Base-by-base conservation (phyloP, 345 rosid genomes). In the Gossypium thurberi region DNA sequence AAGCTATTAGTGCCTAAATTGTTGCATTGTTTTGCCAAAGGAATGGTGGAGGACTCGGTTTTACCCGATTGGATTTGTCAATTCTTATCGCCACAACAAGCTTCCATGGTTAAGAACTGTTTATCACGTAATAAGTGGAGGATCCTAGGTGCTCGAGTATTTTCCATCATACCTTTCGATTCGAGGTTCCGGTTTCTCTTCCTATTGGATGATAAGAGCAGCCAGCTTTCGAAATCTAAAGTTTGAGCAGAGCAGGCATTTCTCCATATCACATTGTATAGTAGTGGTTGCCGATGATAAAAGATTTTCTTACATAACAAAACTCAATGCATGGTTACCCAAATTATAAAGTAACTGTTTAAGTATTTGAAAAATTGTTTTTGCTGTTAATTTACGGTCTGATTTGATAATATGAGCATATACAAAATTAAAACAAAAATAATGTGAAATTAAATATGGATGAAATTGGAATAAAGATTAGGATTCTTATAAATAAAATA, bases 111-210 rank as follows among this genome's bases (percentile, higher is more conserved):
- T 15, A 77, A 74, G 75, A 80, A 78, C 26, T 82, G 88, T 69
- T 79, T 81, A 14, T 79, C 87, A 37, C 74, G 74, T 58, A 84
- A 78, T 25, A 85, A 84, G 75, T 75, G 88, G 86, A 79, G 81
- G 79, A 81, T 87, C 64, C 84, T 82, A 0, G 84, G 87, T 4
- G 70, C 81, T 14, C 86, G 86, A 46, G 79, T 74, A 79, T 85
- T 84, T 81, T 82, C 86, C 2, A 72, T 87, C 37, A 23, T 81
- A 25, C 90, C 94, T 3, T 89, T 84, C 10, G 84, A 83, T 73
- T 76, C 94, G 8, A 83, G 91, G 76, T 89, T 89, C 70, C 84
- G 94, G 14, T 85, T 80, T 70, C 88, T 87, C 42, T 87, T 85
- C 78, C 62, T 87, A 3, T 42, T 69, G 76, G 83, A 81, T 28